Conservation (phyloP, 345 rosid species). For the Eucalyptus marginata region DNA sequence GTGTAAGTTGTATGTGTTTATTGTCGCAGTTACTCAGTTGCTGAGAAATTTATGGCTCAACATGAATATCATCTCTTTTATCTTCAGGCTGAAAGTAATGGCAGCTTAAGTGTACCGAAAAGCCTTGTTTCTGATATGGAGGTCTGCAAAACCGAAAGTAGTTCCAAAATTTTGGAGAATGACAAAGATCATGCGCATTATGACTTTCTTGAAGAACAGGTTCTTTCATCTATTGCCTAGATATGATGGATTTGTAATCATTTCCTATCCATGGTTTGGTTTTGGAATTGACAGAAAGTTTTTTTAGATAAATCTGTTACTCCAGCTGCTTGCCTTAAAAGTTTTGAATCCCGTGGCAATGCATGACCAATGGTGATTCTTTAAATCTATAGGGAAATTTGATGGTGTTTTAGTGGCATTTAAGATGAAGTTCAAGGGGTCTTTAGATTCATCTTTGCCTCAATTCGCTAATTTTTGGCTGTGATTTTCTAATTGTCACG, state of each 20-base stretch:
- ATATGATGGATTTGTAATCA: not conserved
- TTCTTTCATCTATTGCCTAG: not conserved
- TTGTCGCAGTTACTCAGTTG: constrained; percentile 34
- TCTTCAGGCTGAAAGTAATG: constrained; percentile 52
- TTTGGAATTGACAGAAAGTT: not conserved
- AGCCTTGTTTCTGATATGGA: constrained; percentile 16
- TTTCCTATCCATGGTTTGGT: not conserved
- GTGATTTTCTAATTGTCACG: not conserved
- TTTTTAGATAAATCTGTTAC: not conserved
- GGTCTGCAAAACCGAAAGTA: constrained; percentile 9
- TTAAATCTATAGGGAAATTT: not conserved
- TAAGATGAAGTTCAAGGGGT: not conserved
- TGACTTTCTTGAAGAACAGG: constrained; percentile 82
- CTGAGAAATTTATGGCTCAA: constrained; percentile 26
- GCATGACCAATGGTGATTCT: not conserved
- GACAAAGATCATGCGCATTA: constrained; percentile 24
- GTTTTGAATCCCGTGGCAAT: not conserved
- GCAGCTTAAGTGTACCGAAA: constrained; percentile 25
- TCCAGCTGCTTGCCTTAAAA: not conserved
- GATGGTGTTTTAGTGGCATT: not conserved
- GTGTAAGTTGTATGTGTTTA: constrained; percentile 99
- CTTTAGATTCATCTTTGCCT: not conserved
- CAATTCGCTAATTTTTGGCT: not conserved
- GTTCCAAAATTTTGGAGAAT: constrained; percentile 7
- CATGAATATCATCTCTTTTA: constrained; percentile 28